Evolutionary conservation across 2,329 filamentous ascomycete species (phyloP), one percentile per base, ranked within the genome.

Genomic region (Scytalidium sp.): DNA sequence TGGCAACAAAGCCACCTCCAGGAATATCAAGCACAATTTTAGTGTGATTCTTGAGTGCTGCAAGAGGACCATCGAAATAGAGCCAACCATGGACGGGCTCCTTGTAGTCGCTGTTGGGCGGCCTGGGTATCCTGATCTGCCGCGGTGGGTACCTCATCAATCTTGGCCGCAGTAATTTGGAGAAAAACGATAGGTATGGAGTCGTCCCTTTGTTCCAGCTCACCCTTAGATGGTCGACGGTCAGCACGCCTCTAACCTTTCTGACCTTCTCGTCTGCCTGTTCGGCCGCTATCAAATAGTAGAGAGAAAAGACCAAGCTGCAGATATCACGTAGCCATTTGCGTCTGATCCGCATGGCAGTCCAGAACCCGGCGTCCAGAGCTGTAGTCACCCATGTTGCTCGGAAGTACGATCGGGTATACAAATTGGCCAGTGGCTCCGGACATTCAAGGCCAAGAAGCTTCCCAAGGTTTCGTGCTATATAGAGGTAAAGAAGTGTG

Each of bases 301-400:
- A 99, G 10, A 87, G 65, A 0, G 89, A 89, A 68, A 97, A 97
- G 43, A 90, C 74, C 19, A 97, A 76, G 64, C 90, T 91, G 9
- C 88, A 82, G 13, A 96, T 65, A 65, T 97, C 92, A 36, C 91
- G 80, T 40, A 96, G 59, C 83, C 88, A 92, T 61, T 88, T 91
- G 43, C 76, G 76, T 50, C 81, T 82, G 56, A 99, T 92, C 61
- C 84, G 87, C 94, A 99, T 99, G 27, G 94, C 94, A 0, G 91
- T 96, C 94, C 94, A 99, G 69, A 97, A 99, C 1, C 94, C 94
- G 5, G 94, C 94, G 62, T 99, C 94, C 53, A 99, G 72, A 0
- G 91, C 94, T 0, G 94, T 99, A 47, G 94, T 85, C 15, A 97
- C 83, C 94, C 94, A 99, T 65, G 94, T 99, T 49, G 94, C 94